phyloP scores from a whole-genome alignment of 2,329 filamentous ascomycete genomes.

The Sporothrix protearum region DNA sequence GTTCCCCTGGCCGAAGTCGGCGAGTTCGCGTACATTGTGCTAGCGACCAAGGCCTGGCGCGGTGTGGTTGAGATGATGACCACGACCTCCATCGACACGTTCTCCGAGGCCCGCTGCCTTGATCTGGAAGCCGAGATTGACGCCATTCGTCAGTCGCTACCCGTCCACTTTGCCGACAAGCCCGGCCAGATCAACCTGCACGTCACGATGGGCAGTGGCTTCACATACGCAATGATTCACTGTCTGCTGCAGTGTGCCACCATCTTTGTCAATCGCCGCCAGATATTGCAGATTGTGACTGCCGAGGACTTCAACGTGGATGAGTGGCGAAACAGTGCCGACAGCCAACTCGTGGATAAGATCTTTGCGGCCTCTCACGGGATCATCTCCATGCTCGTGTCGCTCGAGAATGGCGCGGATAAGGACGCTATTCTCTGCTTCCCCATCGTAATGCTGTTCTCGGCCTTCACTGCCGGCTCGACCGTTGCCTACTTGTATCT shows the following conservation, averaged over 20 bases:
- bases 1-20: slow-evolving; percentile 51
- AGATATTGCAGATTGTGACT: slow-evolving; percentile 56
- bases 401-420: slow-evolving; percentile 54
- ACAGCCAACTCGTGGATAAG: slow-evolving; percentile 51
- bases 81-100: slow-evolving; percentile 49
- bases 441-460: slow-evolving; percentile 62
- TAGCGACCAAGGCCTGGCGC: slow-evolving; percentile 59
- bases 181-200: slow-evolving; percentile 59
- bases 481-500: slow-evolving; percentile 61
- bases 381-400: slow-evolving; percentile 53
- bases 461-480: slow-evolving; percentile 58
- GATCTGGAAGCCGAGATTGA: slow-evolving; percentile 54
- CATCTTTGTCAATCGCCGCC: slow-evolving; percentile 58
- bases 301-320: slow-evolving; percentile 51
- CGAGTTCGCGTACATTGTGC: slow-evolving; percentile 60
- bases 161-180: slow-evolving; percentile 60
- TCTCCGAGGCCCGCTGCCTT: slow-evolving; percentile 52
- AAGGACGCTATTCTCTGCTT: slow-evolving; percentile 59
- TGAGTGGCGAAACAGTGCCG: slow-evolving; percentile 49
- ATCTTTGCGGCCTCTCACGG: slow-evolving; percentile 58
- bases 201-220: slow-evolving; percentile 62
- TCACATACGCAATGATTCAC: slow-evolving; percentile 61
- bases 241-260: slow-evolving; percentile 59
- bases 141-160: slow-evolving; percentile 50
- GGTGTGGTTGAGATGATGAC: slow-evolving; percentile 61